Evolutionary conservation across 148 eudicot genomes (phyloP).

Genomic region (Camellia lanceoleosa): DNA sequence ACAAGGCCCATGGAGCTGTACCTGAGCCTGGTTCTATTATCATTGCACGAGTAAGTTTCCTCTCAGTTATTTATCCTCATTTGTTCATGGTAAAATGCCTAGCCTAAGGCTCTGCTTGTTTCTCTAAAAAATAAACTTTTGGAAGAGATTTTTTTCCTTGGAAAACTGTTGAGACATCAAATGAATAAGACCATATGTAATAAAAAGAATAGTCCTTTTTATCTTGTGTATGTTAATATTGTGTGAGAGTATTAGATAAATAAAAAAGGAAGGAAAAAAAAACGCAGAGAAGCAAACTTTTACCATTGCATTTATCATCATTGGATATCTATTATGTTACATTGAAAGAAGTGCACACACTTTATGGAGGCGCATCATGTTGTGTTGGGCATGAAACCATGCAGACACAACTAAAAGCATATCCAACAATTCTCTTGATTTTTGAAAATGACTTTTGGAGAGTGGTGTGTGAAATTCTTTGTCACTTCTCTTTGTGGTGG

Average conservation of each 20-base stretch:
- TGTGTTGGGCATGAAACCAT: too few relatives aligned
- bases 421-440: too few relatives aligned
- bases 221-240: background rate
- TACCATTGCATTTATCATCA: background rate
- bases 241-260: background rate
- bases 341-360: too few relatives aligned
- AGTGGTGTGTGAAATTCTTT: too few relatives aligned
- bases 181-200: background rate
- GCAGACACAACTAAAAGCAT: too few relatives aligned
- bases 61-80: background rate
- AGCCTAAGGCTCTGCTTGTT: background rate
- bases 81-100: background rate
- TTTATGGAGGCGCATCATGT: too few relatives aligned
- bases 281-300: background rate
- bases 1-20: slow-evolving; percentile 89
- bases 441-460: too few relatives aligned
- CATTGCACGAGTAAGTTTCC: slow-evolving; percentile 70
- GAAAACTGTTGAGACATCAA: background rate
- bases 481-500: too few relatives aligned
- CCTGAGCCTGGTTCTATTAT: slow-evolving; percentile 86
- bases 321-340: background rate
- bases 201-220: background rate
- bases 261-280: background rate
- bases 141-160: background rate
- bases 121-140: background rate